Base-by-base conservation (phyloP, 1,284 basidiomycete genomes). In the Microbotryum violaceum region DNA sequence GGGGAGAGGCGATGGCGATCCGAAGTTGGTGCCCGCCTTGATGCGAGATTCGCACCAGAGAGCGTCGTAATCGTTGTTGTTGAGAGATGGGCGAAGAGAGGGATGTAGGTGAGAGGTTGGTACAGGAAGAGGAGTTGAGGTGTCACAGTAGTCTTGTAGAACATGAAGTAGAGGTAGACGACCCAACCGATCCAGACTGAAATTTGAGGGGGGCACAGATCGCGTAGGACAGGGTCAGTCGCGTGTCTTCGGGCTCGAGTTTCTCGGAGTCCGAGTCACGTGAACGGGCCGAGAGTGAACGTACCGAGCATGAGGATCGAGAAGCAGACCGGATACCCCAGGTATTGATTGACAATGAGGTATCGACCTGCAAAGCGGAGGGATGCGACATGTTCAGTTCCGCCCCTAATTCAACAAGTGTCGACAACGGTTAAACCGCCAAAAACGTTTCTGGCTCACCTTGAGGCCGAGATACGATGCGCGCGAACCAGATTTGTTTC, bases 121-220 rank as follows among this genome's bases (percentile, higher is more conserved):
- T 42, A 42, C 16, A 42, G 37, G 37, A 42, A 42, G 5, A 42
- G 37, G 37, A 42, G 37, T 4, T 42, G 37, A 16, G 37, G 37
- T 42, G 37, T 42, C 2, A 42, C 37, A 1, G 37, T 16, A 18
- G 10, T 18, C 37, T 42, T 42, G 37, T 42, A 42, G 5, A 64
- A 58, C 59, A 64, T 61, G 12, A 16, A 3, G 37, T 55, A 58
- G 20, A 64, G 37, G 37, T 54, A 54, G 14, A 54, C 25, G 23
- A n/a, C n/a, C 27, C 49, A 61, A 42, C 49, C 53, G 48, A 61
- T 58, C 63, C 63, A 64, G 7, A 58, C 45, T 60, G 33, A 6
- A 27, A 10, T 31, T 31, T 6, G 45, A 29, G 16, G 18, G 49
- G 16, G 21, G 4, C 7, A 42, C 16, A 29, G 29, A 21, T 46